phyloP scores from a whole-genome alignment of 345 rosid genomes.

The Cardamine resedifolia region DNA sequence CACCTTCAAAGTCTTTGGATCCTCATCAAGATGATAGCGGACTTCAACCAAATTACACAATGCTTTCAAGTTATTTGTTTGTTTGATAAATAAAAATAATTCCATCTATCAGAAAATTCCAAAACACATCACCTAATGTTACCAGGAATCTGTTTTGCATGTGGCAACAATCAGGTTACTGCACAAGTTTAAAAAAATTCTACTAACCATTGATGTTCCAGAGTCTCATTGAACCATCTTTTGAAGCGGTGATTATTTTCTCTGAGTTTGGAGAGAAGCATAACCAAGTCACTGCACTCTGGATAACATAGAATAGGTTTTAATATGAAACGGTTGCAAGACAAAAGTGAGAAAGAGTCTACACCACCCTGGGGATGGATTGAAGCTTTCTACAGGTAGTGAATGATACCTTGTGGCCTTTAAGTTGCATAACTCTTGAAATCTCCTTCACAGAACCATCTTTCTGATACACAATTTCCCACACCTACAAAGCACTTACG shows the following conservation, averaged over 20 bases:
- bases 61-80: constrained; percentile 6
- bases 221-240: constrained; percentile 82
- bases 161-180: background rate
- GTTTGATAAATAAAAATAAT: constrained; percentile 1
- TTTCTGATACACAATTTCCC: constrained; percentile 95
- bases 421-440: constrained; percentile 87
- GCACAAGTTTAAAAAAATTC: background rate
- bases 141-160: background rate
- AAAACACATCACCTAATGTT: background rate
- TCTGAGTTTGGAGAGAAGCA: constrained; percentile 89
- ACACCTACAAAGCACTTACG: constrained; percentile 54
- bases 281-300: constrained; percentile 99
- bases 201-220: constrained; percentile 95
- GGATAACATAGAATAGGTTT: constrained; percentile 28
- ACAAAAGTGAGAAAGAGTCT: constrained; percentile 6
- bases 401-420: constrained; percentile 80
- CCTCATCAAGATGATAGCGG: constrained; percentile 95
- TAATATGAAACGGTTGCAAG: constrained; percentile 23
- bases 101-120: background rate
- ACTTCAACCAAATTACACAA: constrained; percentile 48
- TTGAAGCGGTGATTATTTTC: constrained; percentile 86
- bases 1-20: constrained; percentile 88
- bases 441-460: constrained; percentile 97
- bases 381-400: constrained; percentile 5
- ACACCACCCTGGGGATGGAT: background rate